A percentile compares a stretch with the other conserved stretches of the same genome.
Conservation (phyloP, 345 rosid genomes). For the Gossypium thurberi region DNA sequence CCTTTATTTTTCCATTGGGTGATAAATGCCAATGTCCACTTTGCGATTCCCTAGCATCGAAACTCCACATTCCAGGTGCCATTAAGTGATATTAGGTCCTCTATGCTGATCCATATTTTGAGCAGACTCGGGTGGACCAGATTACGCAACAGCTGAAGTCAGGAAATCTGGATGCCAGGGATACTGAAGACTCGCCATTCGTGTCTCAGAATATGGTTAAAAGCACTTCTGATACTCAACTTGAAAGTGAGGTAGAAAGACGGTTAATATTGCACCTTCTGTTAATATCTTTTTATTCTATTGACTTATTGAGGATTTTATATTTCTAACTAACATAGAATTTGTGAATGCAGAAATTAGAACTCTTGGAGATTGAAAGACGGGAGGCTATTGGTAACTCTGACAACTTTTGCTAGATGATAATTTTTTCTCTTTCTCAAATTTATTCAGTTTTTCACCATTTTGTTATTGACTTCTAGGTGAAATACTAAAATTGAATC, state of each 20-base stretch:
- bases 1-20: conserved; percentile 35
- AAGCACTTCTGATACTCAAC: conserved; percentile 22
- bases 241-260: conserved; percentile 36
- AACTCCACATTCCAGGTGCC: conserved; percentile 63
- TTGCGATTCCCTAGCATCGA: conserved; percentile 51
- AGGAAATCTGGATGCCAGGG: conserved; percentile 41
- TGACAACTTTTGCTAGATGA: neutral
- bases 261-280: neutral
- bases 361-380: conserved; percentile 63
- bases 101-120: conserved; percentile 53
- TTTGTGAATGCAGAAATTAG: conserved; percentile 42
- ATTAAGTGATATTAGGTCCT: conserved; percentile 61
- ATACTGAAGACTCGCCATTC: conserved; percentile 21
- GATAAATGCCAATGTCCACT: conserved; percentile 38
- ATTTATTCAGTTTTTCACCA: neutral
- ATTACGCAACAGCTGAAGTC: conserved; percentile 52
- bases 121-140: conserved; percentile 93
- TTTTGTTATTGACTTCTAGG: conserved; percentile 41
- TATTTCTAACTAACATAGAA: conserved; percentile 6
- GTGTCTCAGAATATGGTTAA: conserved; percentile 27
- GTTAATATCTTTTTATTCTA: conserved; percentile 1
- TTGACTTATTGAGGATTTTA: neutral
- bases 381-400: conserved; percentile 70
- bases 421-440: neutral
- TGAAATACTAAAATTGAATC: conserved; percentile 74